These are phyloP conservation scores for Musa schizocarpa DNA, from an alignment of 176 grass and related monocot species.

Conservation along the genomic window DNA sequence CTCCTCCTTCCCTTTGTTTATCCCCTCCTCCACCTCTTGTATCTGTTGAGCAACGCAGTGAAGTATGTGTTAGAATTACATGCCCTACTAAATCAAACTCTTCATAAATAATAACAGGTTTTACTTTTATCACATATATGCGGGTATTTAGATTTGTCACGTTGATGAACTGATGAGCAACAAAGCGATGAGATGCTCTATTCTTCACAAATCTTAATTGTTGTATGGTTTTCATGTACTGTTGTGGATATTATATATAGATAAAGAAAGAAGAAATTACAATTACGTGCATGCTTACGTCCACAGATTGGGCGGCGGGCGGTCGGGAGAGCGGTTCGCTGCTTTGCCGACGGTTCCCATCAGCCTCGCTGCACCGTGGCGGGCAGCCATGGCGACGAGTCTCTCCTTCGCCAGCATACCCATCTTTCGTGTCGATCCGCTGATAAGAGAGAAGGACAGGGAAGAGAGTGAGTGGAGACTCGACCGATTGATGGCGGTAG, in stretches of 20 bases:
- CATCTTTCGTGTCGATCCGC: too few species aligned
- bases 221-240: background rate
- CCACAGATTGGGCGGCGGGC: slow-evolving; percentile 1
- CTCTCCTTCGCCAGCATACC: background rate
- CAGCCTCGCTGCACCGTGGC: background rate
- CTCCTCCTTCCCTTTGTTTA: slow-evolving; percentile 15
- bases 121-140: too few species aligned
- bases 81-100: background rate
- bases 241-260: background rate
- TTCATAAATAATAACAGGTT: background rate
- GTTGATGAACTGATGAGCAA: too few species aligned
- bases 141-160: too few species aligned
- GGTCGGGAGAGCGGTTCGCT: slow-evolving; percentile 22
- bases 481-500: too few species aligned
- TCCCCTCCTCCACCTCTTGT: slow-evolving; percentile 17
- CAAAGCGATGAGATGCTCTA: too few species aligned
- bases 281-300: background rate
- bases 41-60: slow-evolving; percentile 6
- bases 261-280: background rate
- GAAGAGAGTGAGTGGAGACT: too few species aligned
- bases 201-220: background rate
- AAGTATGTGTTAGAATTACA: background rate
- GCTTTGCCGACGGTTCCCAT: slow-evolving; percentile 39
- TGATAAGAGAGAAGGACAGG: too few species aligned
- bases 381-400: background rate